Base-by-base conservation (phyloP, 768 basidiomycete genomes). In the Russula griseocarnosa region DNA sequence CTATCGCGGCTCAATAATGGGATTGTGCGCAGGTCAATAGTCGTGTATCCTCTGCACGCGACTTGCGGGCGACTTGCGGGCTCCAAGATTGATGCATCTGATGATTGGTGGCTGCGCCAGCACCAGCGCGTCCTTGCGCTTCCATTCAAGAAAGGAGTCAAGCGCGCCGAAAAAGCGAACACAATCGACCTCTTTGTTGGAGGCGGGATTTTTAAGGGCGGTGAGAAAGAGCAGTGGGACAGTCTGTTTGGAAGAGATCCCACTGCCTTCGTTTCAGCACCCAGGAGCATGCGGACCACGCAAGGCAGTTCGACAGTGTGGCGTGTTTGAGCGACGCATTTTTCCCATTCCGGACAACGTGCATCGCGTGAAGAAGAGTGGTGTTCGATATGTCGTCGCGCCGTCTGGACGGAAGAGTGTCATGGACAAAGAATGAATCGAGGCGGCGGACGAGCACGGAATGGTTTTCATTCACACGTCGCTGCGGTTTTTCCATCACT, bases 311-410 rank as follows among this genome's bases (percentile, higher is more conserved):
- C 61, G 86, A 88, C 64, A 90, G 85, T 24, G 96, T 98, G 56
- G 86, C 90, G 7, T 96, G 97, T 76, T 91, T 92, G 36, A 94
- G 92, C 65, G 97, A 99, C 69, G 97, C 96, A 56, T 99, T 99
- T 83, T 98, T 98, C 94, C 97, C 97, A 18, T 98, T 98, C 85
- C 96, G 14, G 97, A 99, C 73, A 99, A 98, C 70, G 96, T 99
- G 38, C 91, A 98, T 73, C 82, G 97, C 51, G 92, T 92, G 56
- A 81, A 83, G 75, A 88, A 90, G 81, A 95, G 93, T 66, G 97
- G 97, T 0, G 95, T 94, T 55, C 85, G 78, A 72, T 98, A 97
- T 75, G 81, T 99, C 53, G 94, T 92, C 30, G 94, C 95, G 8
- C 89, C 92, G 3, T 85, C 87, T 55, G 97, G 97, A 54, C n/a